These are phyloP conservation scores for Aspergillus panamensis DNA, from an alignment of 495 filamentous ascomycete genomes.

Conservation along the genomic window DNA sequence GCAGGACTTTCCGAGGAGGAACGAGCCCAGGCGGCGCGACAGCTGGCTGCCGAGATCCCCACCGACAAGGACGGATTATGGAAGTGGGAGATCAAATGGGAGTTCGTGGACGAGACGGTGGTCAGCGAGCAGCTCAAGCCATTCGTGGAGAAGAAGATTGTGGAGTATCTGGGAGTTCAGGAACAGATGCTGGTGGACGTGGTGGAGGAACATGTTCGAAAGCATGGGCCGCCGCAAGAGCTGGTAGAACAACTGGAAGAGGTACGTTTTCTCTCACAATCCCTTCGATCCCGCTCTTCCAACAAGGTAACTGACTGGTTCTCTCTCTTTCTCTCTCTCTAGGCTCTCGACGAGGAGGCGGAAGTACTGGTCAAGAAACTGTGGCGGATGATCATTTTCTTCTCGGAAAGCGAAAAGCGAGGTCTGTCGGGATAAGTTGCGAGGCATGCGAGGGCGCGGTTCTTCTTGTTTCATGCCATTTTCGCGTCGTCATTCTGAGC, in stretches of 20 bases:
- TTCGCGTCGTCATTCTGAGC: not conserved
- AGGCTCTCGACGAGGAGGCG: constrained; percentile 93
- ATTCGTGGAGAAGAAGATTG: constrained; percentile 97
- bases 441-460: not conserved
- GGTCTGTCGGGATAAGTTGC: constrained; percentile 63
- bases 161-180: constrained; percentile 93
- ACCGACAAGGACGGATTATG: constrained; percentile 82
- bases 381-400: constrained; percentile 99
- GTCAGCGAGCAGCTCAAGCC: constrained; percentile 85
- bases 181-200: constrained; percentile 94
- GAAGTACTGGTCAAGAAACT: constrained; percentile 93
- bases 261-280: constrained; percentile 50
- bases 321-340: constrained; percentile 2
- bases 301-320: constrained; percentile 31
- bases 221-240: constrained; percentile 70
- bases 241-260: constrained; percentile 81
- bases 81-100: constrained; percentile 91
- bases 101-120: constrained; percentile 81
- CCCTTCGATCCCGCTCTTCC: not conserved
- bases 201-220: constrained; percentile 81
- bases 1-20: constrained; percentile 79
- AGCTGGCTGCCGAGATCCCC: constrained; percentile 87
- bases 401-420: constrained; percentile 90
- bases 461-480: not conserved
- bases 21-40: constrained; percentile 68